Base-by-base conservation (phyloP, 768 basidiomycete genomes). In the Amanita muscaria region DNA sequence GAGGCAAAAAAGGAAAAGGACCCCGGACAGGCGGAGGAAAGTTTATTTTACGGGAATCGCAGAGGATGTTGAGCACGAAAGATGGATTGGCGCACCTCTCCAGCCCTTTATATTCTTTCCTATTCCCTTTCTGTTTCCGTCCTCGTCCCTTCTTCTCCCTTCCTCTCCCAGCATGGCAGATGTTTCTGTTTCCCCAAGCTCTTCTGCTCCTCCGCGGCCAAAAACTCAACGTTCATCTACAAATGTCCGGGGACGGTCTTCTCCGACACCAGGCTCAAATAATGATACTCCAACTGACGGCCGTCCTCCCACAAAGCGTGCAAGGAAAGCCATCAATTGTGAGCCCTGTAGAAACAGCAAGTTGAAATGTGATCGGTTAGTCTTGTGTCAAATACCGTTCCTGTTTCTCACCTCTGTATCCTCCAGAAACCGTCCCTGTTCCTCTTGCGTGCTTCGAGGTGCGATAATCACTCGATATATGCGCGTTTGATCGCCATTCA, bases 301-400 rank as follows among this genome's bases (percentile, higher is more conserved):
- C 19, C 69, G 78, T 0, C 81, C 81, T 0, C 83, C 85, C 2
- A 79, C 85, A 18, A 90, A 89, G 63, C 80, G 88, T 36, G 83
- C 88, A 0, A 72, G 88, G 48, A 89, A 89, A 58, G 86, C 88
- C 14, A 88, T 90, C 53, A 90, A 90, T 64, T 90, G 88, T 57
- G 86, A 88, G 54, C 88, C 88, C 2, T 90, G 88, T 66, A 73
- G 88, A 57, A 83, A 80, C 54, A 85, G 81, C 70, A 88, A 89
- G 65, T 77, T 89, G 54, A 88, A 90, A 65, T 90, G 88, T 67
- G 88, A 90, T 63, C 80, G 86, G 86, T 83, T 45, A 35, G 64
- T 62, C 39, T 37, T 47, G 30, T 43, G 24, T 44, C 37, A 50
- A 40, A 42, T 37, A 24, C 42, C 22, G 35, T n/a, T 38, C 42